Evolutionary conservation across 768 basidiomycete species (phyloP).

Genomic region (Suillus subalutaceus): DNA sequence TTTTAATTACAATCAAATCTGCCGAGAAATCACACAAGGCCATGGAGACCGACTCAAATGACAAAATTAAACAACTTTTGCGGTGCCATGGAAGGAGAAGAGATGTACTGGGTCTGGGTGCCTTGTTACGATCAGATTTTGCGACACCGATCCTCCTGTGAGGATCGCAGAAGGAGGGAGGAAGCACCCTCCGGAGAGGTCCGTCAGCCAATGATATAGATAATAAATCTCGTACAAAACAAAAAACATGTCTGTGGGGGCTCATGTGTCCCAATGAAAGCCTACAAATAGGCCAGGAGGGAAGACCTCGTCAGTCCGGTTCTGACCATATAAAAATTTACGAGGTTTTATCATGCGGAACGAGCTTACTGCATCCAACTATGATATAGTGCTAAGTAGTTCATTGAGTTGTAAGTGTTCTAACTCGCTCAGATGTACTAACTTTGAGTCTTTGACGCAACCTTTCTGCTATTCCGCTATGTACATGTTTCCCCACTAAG

Average conservation of each 20-base stretch:
- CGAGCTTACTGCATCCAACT: not conserved
- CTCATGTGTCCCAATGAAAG: not conserved
- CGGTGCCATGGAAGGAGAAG: not conserved
- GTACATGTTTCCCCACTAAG: no score
- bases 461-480: no score
- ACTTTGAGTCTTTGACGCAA: not conserved
- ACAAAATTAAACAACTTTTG: not conserved
- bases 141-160: not conserved
- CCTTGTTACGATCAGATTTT: not conserved
- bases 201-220: not conserved
- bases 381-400: not conserved
- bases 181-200: not conserved
- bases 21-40: not conserved
- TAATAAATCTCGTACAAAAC: not conserved
- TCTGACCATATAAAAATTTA: not conserved
- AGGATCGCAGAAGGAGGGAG: not conserved
- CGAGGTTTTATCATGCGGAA: not conserved
- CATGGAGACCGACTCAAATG: not conserved
- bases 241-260: conserved; percentile 1
- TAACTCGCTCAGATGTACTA: not conserved
- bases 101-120: conserved; percentile 1
- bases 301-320: not conserved
- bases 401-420: not conserved
- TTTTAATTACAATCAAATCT: not conserved
- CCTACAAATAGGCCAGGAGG: not conserved